Evolutionary conservation across 768 basidiomycete genomes (phyloP).

Genomic region (Trametes punicea): DNA sequence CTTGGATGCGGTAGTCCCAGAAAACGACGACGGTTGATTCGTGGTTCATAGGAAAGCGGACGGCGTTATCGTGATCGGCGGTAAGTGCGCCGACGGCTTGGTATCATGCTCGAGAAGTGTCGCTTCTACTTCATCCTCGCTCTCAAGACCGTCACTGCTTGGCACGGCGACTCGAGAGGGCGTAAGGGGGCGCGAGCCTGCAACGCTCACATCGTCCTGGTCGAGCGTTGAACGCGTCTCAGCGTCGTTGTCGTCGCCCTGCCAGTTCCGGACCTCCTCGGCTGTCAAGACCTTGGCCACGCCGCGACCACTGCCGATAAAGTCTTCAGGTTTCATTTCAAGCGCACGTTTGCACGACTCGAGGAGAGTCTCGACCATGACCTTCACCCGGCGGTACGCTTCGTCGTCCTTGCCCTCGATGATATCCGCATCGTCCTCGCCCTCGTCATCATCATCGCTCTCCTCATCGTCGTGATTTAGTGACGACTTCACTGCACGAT

Average conservation of each 20-base stretch:
- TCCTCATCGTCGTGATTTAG: constrained; percentile 41
- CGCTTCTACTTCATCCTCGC: constrained; percentile 32
- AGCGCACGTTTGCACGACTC: constrained; percentile 58
- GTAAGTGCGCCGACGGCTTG: constrained; percentile 25
- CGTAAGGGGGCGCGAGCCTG: constrained; percentile 16
- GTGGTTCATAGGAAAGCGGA: constrained; percentile 28
- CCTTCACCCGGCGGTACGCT: constrained; percentile 58
- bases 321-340: constrained; percentile 53
- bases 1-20: background rate
- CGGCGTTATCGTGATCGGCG: constrained; percentile 45
- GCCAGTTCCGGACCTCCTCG: constrained; percentile 66
- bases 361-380: constrained; percentile 61
- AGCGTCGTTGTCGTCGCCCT: constrained; percentile 23
- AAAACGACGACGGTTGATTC: constrained; percentile 7
- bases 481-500: constrained; percentile 52
- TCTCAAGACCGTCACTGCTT: constrained; percentile 14
- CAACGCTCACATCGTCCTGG: constrained; percentile 12
- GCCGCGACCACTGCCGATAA: constrained; percentile 39
- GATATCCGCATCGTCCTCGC: constrained; percentile 39
- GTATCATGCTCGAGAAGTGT: constrained; percentile 21
- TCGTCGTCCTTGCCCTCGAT: constrained; percentile 44
- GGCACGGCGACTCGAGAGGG: constrained; percentile 23
- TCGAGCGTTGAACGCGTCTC: constrained; percentile 19
- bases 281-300: constrained; percentile 68
- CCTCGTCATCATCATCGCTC: constrained; percentile 43